A percentile compares a stretch with the other conserved stretches of the same genome.
These are phyloP conservation scores for Euphorbia schlechtendalii DNA, from an alignment of 441 rosid species.

Conservation along the genomic window DNA sequence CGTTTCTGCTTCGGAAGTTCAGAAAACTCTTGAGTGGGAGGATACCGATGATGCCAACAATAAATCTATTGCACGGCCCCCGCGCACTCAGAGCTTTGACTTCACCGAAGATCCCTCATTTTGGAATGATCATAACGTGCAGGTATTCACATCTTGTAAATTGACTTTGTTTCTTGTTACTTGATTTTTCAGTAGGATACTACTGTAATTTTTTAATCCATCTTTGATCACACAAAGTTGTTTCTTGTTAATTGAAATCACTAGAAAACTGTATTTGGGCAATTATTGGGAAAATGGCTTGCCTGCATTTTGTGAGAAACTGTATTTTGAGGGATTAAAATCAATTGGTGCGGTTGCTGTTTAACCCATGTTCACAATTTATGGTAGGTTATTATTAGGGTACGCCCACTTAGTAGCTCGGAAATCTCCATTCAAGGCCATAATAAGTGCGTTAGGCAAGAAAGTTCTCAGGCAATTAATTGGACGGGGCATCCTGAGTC, in stretches of 20 bases:
- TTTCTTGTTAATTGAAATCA: background rate
- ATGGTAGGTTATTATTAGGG: conserved; percentile 75
- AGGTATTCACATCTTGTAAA: conserved; percentile 35
- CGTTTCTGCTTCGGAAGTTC: conserved; percentile 29
- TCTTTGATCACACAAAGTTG: background rate
- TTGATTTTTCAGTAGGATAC: background rate
- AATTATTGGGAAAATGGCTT: background rate
- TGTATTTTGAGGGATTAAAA: background rate
- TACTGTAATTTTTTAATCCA: background rate
- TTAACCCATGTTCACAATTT: background rate
- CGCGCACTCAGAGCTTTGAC: conserved; percentile 52
- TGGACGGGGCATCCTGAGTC: conserved; percentile 95
- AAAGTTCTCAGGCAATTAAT: conserved; percentile 71
- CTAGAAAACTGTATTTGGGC: background rate
- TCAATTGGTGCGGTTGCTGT: background rate
- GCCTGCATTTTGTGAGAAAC: background rate
- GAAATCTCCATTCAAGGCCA: conserved; percentile 82
- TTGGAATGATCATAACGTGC: conserved; percentile 96
- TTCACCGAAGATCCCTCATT: conserved; percentile 83
- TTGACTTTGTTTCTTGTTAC: background rate
- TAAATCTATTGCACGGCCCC: conserved; percentile 26
- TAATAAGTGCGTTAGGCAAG: conserved; percentile 81
- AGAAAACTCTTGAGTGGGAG: conserved; percentile 35
- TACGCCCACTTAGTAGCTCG: conserved; percentile 76
- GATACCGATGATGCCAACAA: conserved; percentile 23